These are phyloP conservation scores for Phaeosphaeria sp. DNA, from an alignment of 2,329 filamentous ascomycete species.

Conservation along the genomic window DNA sequence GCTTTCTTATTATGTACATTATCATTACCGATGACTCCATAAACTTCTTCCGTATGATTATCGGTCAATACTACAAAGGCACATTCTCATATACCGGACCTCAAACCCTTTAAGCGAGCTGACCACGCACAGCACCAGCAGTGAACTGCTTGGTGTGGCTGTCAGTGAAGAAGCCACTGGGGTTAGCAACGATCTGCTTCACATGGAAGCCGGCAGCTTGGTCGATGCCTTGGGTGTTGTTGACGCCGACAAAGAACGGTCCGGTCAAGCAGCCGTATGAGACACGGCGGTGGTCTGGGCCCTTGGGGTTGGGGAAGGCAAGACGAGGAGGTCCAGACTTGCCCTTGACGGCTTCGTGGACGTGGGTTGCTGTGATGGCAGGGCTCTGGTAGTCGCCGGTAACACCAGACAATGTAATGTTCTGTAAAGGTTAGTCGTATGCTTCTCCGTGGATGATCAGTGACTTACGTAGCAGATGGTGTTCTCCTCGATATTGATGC, in stretches of 20 bases:
- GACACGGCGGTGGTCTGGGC: slow-evolving; percentile 41
- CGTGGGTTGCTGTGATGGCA: slow-evolving; percentile 62
- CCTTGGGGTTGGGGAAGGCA: slow-evolving; percentile 40
- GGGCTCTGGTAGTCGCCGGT: slow-evolving; percentile 59
- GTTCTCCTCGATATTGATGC: slow-evolving; percentile 58
- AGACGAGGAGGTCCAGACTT: slow-evolving; percentile 59
- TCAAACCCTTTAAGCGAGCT: slow-evolving; percentile 33
- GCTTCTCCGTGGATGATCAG: background rate
- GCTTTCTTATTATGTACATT: too few species aligned
- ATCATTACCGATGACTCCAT: too few species aligned
- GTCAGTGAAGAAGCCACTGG: slow-evolving; percentile 61
- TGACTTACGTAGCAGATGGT: slow-evolving; percentile 51
- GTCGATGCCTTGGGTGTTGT: slow-evolving; percentile 49
- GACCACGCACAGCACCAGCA: slow-evolving; percentile 61
- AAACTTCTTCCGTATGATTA: background rate
- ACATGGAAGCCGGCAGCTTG: slow-evolving; percentile 59
- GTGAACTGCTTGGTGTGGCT: slow-evolving; percentile 58
- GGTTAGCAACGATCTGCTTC: slow-evolving; percentile 59
- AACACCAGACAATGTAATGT: slow-evolving; percentile 60
- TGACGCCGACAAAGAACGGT: slow-evolving; percentile 35
- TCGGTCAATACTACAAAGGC: background rate
- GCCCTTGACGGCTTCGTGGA: slow-evolving; percentile 59
- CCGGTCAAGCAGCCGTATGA: slow-evolving; percentile 37
- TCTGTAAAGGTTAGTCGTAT: slow-evolving; percentile 30
- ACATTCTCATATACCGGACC: background rate